Conservation (phyloP, 2,329 filamentous ascomycete genomes). For the Triangularia setosa region DNA sequence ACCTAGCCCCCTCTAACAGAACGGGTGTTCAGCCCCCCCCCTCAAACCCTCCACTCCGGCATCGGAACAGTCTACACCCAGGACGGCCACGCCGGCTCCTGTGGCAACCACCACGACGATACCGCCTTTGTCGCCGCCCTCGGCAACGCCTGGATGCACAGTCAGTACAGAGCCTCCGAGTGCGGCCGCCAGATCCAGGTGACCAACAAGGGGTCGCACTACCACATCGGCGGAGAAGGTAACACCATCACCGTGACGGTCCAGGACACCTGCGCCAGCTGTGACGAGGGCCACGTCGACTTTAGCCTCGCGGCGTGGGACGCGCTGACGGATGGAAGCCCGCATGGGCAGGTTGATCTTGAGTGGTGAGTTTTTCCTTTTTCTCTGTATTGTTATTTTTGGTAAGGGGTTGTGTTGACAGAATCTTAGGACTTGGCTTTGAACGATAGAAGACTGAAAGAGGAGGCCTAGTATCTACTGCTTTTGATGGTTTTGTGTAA, state of each 20-base stretch:
- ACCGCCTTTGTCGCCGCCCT: constrained; percentile 10
- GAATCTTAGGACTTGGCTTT: not conserved
- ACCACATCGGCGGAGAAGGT: constrained; percentile 12
- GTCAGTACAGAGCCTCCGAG: constrained; percentile 5
- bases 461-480: not conserved
- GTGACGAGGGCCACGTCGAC: constrained; percentile 12
- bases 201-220: constrained; percentile 10
- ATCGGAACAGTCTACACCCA: constrained; percentile 12
- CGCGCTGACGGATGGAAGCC: constrained; percentile 7
- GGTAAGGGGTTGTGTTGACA: not conserved
- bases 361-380: constrained; percentile 8
- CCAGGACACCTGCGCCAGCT: constrained; percentile 11
- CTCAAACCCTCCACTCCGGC: not conserved
- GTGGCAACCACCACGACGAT: constrained; percentile 11
- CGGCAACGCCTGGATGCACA: constrained; percentile 10
- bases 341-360: constrained; percentile 5
- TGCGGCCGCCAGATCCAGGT: constrained; percentile 12
- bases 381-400: not conserved
- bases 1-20: not conserved
- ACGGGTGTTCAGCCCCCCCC: not conserved
- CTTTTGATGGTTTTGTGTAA: not conserved
- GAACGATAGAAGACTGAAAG: not conserved
- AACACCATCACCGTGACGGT: constrained; percentile 11
- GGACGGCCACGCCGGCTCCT: constrained; percentile 10
- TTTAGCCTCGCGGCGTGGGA: constrained; percentile 16